Conservation (phyloP, 2,329 filamentous ascomycete species). For the Cladophialophora psammophila region DNA sequence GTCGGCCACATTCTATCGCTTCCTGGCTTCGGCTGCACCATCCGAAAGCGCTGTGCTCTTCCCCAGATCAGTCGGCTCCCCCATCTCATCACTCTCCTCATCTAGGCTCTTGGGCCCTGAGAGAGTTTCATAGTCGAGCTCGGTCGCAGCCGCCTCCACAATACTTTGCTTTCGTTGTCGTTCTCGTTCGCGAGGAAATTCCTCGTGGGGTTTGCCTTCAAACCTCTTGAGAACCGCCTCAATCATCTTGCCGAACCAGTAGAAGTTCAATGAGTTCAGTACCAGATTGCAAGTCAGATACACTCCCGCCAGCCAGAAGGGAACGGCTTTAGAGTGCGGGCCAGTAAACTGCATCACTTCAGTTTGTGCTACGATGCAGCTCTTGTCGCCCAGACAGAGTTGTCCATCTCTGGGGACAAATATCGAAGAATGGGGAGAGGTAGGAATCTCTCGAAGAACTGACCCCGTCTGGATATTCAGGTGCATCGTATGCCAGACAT, state of each 20-base stretch:
- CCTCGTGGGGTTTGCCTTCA: conserved; percentile 52
- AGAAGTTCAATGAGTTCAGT: conserved; percentile 70
- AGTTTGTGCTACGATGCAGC: conserved; percentile 50
- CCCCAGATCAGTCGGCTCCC: conserved; percentile 8
- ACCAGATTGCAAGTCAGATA: conserved; percentile 66
- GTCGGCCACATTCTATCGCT: conserved; percentile 16
- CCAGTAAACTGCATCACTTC: conserved; percentile 60
- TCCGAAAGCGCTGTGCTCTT: conserved; percentile 28
- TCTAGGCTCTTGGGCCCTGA: conserved; percentile 37
- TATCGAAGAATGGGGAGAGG: conserved; percentile 27
- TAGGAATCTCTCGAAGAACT: conserved; percentile 41
- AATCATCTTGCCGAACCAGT: conserved; percentile 74
- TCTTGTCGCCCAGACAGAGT: conserved; percentile 48
- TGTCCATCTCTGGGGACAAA: conserved; percentile 44
- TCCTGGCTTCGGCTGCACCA: conserved; percentile 21
- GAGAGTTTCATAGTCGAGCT: conserved; percentile 42
- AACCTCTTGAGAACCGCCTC: conserved; percentile 70
- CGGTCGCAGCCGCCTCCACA: conserved; percentile 37
- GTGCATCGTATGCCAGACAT: conserved; percentile 64
- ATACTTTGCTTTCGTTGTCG: conserved; percentile 39
- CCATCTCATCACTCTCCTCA: conserved; percentile 25
- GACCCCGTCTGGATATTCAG: conserved; percentile 46
- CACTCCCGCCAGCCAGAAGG: conserved; percentile 65
- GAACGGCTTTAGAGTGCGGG: conserved; percentile 51
- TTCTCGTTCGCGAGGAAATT: conserved; percentile 41